A percentile compares a stretch with the other conserved stretches of the same genome.
Conservation (phyloP, 805 yeast species). For the Saccharomyces paradoxus region DNA sequence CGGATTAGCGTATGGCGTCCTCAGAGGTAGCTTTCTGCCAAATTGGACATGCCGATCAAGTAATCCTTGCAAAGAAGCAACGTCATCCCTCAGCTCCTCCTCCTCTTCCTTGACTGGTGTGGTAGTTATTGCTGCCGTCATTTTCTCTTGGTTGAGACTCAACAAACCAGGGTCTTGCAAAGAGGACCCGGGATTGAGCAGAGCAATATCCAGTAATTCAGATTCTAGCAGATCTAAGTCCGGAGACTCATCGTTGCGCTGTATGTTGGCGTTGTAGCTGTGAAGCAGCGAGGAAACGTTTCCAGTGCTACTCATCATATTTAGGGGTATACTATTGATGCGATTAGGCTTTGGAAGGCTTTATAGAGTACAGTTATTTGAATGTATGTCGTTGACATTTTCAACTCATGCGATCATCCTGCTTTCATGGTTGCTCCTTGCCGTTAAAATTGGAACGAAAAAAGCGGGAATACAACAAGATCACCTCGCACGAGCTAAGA, state of each 20-base stretch:
- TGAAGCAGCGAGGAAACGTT: background rate
- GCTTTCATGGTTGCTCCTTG: background rate
- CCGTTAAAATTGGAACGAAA: background rate
- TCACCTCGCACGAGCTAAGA: background rate
- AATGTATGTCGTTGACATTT: background rate
- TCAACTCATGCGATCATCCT: background rate
- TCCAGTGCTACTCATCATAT: background rate
- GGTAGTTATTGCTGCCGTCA: background rate
- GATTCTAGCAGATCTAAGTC: constrained; percentile 12
- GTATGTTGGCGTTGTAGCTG: background rate
- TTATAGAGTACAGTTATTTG: background rate
- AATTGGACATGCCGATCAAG: constrained; percentile 9
- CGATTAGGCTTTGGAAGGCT: background rate
- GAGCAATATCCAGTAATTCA: constrained; percentile 24
- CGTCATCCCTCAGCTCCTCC: constrained; percentile 1
- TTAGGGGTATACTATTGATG: background rate
- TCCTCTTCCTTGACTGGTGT: background rate
- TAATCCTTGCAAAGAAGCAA: background rate
- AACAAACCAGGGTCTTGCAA: background rate
- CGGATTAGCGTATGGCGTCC: constrained; percentile 19
- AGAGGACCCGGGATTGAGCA: constrained; percentile 7
- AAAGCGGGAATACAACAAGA: background rate
- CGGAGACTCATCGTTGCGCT: background rate
- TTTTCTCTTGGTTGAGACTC: background rate
- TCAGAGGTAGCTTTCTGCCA: constrained; percentile 19